phyloP scores from a whole-genome alignment of 345 rosid genomes.

The Eucalyptus paniculata region DNA sequence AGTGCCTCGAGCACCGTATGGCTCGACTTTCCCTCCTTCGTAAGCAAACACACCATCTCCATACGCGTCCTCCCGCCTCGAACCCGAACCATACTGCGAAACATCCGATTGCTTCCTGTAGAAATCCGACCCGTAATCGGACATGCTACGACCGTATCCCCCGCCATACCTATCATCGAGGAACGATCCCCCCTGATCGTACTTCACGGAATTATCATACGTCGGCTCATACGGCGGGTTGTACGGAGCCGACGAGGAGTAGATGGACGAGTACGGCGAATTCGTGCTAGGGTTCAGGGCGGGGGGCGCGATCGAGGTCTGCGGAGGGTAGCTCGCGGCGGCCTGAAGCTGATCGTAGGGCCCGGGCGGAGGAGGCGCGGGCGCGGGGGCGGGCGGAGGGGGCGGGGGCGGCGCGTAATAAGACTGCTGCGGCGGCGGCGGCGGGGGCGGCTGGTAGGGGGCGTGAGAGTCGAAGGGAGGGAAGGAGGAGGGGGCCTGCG shows the following conservation, averaged over 20 bases:
- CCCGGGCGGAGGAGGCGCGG: not conserved
- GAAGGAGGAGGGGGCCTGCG: slow-evolving; percentile 23
- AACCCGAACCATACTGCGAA: slow-evolving; percentile 7
- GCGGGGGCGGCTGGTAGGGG: slow-evolving; percentile 42
- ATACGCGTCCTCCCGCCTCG: slow-evolving; percentile 36
- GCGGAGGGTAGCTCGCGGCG: slow-evolving; percentile 12
- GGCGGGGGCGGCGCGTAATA: slow-evolving; percentile 7
- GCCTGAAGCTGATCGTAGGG: not conserved
- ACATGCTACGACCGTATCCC: slow-evolving; percentile 15
- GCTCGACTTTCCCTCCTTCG: slow-evolving; percentile 76
- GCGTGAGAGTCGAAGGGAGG: slow-evolving; percentile 55
- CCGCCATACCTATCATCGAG: slow-evolving; percentile 41
- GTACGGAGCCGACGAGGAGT: slow-evolving; percentile 25
- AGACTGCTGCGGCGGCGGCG: slow-evolving; percentile 29
- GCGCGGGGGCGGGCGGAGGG: not conserved
- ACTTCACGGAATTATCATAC: slow-evolving; percentile 43
- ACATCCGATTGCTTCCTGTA: slow-evolving; percentile 55
- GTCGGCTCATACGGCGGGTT: slow-evolving; percentile 23
- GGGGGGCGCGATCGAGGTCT: not conserved
- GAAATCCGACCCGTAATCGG: slow-evolving; percentile 47
- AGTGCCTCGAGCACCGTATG: slow-evolving; percentile 93
- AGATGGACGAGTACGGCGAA: slow-evolving; percentile 30
- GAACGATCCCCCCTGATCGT: slow-evolving; percentile 25
- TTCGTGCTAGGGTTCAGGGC: slow-evolving; percentile 11
- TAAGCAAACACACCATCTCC: slow-evolving; percentile 89